Conservation (phyloP, 2,329 filamentous ascomycete genomes). For the Colletotrichum noveboracense region DNA sequence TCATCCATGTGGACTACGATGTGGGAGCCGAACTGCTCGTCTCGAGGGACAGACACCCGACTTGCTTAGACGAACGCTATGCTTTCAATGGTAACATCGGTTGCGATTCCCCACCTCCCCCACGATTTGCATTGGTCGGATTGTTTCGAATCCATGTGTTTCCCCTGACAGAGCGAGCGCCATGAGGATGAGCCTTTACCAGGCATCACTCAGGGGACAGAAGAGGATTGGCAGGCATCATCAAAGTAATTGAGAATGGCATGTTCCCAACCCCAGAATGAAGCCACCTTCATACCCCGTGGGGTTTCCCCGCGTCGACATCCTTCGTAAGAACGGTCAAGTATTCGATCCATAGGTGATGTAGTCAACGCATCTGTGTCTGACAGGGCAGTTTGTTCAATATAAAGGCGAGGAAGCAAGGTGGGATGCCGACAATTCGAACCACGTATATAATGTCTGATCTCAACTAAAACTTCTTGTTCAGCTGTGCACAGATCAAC, state of each 20-base stretch:
- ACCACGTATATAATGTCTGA: background rate
- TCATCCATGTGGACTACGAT: rapidly evolving
- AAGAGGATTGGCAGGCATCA: background rate
- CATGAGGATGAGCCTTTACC: rapidly evolving
- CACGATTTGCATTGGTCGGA: background rate
- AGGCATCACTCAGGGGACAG: background rate
- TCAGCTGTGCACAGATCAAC: background rate
- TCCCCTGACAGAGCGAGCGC: background rate
- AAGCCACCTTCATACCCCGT: background rate
- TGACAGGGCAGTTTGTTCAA: background rate
- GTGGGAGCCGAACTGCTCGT: background rate
- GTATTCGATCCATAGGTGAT: background rate
- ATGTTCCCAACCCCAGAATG: background rate
- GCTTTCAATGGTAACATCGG: background rate
- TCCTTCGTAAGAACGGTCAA: background rate
- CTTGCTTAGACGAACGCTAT: background rate
- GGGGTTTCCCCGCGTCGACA: background rate
- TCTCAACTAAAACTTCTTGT: background rate
- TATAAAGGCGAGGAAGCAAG: background rate
- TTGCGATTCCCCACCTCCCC: background rate
- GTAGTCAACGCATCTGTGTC: background rate
- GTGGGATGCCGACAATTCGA: background rate
- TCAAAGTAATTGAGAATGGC: background rate
- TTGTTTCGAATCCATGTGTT: background rate
- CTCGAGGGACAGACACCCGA: background rate